phyloP scores from a whole-genome alignment of 2,329 filamentous ascomycete species.

The Pseudocercospora macadamiae region DNA sequence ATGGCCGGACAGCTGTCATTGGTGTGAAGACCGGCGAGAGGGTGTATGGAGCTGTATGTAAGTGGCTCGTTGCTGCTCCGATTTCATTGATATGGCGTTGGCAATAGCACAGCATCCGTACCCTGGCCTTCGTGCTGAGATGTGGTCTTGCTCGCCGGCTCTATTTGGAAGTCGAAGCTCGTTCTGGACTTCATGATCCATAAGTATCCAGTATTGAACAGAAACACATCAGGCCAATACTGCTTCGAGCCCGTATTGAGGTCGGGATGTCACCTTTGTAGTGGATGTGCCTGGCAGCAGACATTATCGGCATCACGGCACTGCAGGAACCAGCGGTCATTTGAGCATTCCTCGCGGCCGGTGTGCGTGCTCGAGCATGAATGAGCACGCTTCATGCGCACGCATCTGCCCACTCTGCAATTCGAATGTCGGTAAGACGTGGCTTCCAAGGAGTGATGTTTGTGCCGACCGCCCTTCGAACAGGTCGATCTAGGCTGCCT shows the following conservation, averaged over 20 bases:
- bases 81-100: constrained; percentile 1
- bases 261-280: background rate
- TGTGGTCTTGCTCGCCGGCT: background rate
- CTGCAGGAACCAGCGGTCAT: constrained; percentile 3
- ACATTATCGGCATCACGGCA: background rate
- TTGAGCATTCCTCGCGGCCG: constrained; percentile 10
- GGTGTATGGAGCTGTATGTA: constrained; percentile 3
- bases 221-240: background rate
- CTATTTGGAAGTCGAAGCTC: background rate
- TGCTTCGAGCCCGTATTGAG: background rate
- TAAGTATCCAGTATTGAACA: background rate
- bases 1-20: constrained; percentile 12
- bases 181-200: background rate
- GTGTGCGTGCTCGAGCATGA: constrained; percentile 11
- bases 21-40: background rate
- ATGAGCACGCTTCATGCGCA: no score
- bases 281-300: background rate
- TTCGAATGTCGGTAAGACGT: constrained; percentile 1
- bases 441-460: background rate
- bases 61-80: constrained; percentile 1
- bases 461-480: background rate
- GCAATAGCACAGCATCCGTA: constrained; percentile 8
- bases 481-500: no score
- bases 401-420: background rate
- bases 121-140: background rate